Conservation (phyloP, 2,329 filamentous ascomycete genomes). For the Salinomyces thailandicus region DNA sequence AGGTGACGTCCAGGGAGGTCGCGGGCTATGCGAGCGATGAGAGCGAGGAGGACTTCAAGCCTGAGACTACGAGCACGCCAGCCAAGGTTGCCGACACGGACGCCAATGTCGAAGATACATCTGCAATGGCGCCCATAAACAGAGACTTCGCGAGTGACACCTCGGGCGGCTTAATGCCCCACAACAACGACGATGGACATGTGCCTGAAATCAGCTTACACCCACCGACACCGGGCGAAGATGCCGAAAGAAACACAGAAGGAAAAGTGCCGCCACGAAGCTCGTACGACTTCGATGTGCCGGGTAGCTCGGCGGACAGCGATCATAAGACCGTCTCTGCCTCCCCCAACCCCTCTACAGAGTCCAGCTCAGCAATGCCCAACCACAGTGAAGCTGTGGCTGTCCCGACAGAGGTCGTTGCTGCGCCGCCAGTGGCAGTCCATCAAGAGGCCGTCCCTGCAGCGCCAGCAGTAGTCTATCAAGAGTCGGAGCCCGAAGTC, state of each 20-base stretch:
- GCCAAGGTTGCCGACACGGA: conserved; percentile 5
- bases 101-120: conserved; percentile 4
- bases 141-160: conserved; percentile 15
- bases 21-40: conserved; percentile 53
- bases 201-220: conserved; percentile 25
- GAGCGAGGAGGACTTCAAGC: conserved; percentile 16
- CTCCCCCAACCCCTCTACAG: neutral
- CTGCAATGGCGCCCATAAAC: conserved; percentile 9
- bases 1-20: conserved; percentile 60
- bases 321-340: conserved; percentile 7
- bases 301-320: conserved; percentile 17
- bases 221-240: conserved; percentile 28
- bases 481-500: conserved; percentile 1
- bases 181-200: neutral
- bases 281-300: conserved; percentile 18
- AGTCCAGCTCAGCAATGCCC: conserved; percentile 3
- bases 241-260: conserved; percentile 3
- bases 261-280: conserved; percentile 7
- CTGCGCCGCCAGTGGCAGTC: conserved; percentile 1
- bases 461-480: neutral
- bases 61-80: conserved; percentile 7
- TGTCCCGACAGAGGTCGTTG: conserved; percentile 1
- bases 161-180: neutral
- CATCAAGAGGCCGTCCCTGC: neutral
- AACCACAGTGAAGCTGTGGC: conserved; percentile 5